Percentiles rank a stretch among this genome's conserved stretches.
Evolutionary conservation across 139 green algal genomes (phyloP).

Genomic region (Chlorella vulgaris): DNA sequence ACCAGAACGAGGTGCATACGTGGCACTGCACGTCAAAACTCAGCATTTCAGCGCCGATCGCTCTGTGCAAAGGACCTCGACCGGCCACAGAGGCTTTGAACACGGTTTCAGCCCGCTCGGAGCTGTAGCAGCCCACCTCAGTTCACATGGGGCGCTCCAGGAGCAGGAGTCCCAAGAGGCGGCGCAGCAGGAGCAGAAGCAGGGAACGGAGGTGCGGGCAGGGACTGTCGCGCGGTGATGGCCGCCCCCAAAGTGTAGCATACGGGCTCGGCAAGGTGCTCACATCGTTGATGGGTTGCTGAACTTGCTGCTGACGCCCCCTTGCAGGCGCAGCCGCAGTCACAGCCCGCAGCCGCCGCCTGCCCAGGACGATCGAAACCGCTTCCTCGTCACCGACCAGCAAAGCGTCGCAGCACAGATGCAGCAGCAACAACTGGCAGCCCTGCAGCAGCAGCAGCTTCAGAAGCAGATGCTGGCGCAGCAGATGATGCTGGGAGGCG

Average conservation of each 20-base stretch:
- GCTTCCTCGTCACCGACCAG: conserved; percentile 24
- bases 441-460: conserved; percentile 60
- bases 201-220: conserved; percentile 11
- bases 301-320: not conserved
- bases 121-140: not conserved
- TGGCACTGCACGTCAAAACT: too few relatives aligned
- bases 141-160: conserved; percentile 32
- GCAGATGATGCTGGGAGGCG: conserved; percentile 48
- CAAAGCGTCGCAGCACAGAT: conserved; percentile 28
- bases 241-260: too few relatives aligned
- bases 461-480: conserved; percentile 65
- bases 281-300: not conserved
- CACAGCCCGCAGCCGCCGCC: conserved; percentile 1
- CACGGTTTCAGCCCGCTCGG: not conserved
- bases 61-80: too few relatives aligned
- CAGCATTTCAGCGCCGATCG: too few relatives aligned
- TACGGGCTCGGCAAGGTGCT: not conserved
- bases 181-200: conserved; percentile 18
- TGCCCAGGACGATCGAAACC: not conserved
- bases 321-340: conserved; percentile 28
- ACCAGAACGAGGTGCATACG: too few relatives aligned
- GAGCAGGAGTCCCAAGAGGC: conserved; percentile 15
- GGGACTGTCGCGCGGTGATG: too few relatives aligned
- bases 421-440: conserved; percentile 46
- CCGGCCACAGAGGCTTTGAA: not conserved